Base-by-base conservation (phyloP, 202 grass and related monocot genomes). In the Setaria viridis region DNA sequence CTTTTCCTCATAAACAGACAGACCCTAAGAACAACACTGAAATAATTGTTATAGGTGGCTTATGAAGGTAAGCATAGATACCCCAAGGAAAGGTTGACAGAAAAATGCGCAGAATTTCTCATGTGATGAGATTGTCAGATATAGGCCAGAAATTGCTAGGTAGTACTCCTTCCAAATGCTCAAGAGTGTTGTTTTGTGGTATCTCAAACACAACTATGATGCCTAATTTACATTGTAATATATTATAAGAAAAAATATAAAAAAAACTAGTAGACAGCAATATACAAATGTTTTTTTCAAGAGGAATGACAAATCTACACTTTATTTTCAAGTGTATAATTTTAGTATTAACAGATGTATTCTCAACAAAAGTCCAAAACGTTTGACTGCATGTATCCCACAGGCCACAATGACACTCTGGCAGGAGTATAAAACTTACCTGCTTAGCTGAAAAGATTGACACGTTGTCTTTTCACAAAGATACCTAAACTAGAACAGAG, bases 401-500 rank as follows among this genome's bases (percentile, higher is more conserved):
- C 13, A 67, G 41, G 13, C 1, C 15, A 9, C 34, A 41, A 15
- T 67, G 13, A 9, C 15, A 4, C 64, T 67, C 15, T 39, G 64
- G 6, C 16, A 17, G 63, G 7, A 67, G 33, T 67, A 41, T 67
- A 67, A 19, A 39, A 35, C 35, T 67, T 20, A 42, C 2, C 7
- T 42, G 10, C 49, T 76, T 84, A 21, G 21, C 5, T 11, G 25
- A 57, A 39, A 85, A 57, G 63, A 6, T 57, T 16, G 7, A 69
- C 32, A 76, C 1, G 33, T 55, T 47, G 59, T 65, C 3, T 39
- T 64, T 42, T 66, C 13, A 66, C 11, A 13, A 67, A 67, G n/a
- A 84, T 65, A 8, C 59, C 50, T 71, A 82, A 82, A 82, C 39
- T 5, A 41, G 11, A 71, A 67, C 9, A 3, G 10, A 67, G 48